phyloP scores from a whole-genome alignment of 2,329 filamentous ascomycete genomes.

The Cercospora sp. region DNA sequence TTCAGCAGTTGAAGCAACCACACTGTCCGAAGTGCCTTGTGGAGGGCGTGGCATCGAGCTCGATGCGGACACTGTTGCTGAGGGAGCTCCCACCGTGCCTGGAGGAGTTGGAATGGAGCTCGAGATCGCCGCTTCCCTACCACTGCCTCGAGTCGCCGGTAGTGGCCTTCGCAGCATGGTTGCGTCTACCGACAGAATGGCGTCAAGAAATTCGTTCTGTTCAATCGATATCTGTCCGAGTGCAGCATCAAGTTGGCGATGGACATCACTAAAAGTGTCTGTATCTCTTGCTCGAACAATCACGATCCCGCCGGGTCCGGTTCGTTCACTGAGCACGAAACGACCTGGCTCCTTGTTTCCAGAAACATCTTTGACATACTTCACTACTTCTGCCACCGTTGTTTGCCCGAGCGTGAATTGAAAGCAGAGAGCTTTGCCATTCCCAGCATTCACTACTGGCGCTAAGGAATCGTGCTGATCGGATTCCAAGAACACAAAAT shows the following conservation, averaged over 20 bases:
- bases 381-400: conserved; percentile 66
- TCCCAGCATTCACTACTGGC: conserved; percentile 72
- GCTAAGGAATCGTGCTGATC: conserved; percentile 74
- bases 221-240: conserved; percentile 81
- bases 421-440: conserved; percentile 76
- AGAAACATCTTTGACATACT: conserved; percentile 71
- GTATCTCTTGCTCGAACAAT: conserved; percentile 70
- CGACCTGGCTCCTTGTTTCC: conserved; percentile 64
- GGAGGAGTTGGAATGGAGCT: conserved; percentile 8
- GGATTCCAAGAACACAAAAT: conserved; percentile 80
- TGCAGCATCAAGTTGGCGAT: conserved; percentile 59
- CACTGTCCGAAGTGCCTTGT: background rate
- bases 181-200: conserved; percentile 79
- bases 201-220: conserved; percentile 88
- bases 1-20: background rate
- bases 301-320: conserved; percentile 61
- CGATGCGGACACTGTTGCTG: background rate
- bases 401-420: conserved; percentile 64
- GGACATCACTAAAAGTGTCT: conserved; percentile 40
- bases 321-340: conserved; percentile 35
- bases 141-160: conserved; percentile 32
- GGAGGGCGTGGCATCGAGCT: conserved; percentile 11
- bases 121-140: background rate
- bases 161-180: conserved; percentile 69
- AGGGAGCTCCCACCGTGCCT: too few species aligned